A percentile compares a stretch with the other conserved stretches of the same genome.
Conservation (phyloP, 371 early-diverging fungal genomes). For the Actinomortierella ambigua region DNA sequence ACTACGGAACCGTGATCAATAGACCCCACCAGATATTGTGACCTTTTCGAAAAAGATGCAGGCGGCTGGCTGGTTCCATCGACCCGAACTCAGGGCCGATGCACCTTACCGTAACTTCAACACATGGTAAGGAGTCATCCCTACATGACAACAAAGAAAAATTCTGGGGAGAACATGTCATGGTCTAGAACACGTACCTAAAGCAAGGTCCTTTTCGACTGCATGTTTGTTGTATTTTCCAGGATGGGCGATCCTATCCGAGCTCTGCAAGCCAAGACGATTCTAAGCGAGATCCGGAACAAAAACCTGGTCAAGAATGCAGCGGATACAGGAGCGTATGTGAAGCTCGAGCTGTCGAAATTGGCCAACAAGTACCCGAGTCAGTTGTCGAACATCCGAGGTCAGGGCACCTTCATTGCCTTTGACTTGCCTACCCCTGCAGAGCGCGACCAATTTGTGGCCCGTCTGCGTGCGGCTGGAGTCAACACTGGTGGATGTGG, state of each 20-base stretch:
- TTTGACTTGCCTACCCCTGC: conserved; percentile 64
- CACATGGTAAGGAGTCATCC: conserved; percentile 57
- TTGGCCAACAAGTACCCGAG: conserved; percentile 52
- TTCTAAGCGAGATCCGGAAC: conserved; percentile 61
- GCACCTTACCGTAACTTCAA: conserved; percentile 74
- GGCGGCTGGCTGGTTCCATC: conserved; percentile 74
- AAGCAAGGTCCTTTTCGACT: no score
- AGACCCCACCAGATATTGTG: conserved; percentile 73
- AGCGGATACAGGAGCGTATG: conserved; percentile 58
- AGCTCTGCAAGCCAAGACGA: conserved; percentile 69
- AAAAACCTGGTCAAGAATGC: conserved; percentile 62
- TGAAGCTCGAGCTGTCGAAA: conserved; percentile 51
- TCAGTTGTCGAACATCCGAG: conserved; percentile 58
- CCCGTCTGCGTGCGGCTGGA: conserved; percentile 64
- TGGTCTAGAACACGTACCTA: no score
- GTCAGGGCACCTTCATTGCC: conserved; percentile 72
- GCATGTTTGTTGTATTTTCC: neutral
- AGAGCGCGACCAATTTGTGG: conserved; percentile 58
- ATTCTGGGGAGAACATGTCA: no score
- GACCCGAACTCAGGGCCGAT: conserved; percentile 58
- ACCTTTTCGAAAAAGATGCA: conserved; percentile 83
- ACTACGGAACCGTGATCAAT: neutral
- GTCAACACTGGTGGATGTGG: conserved; percentile 80
- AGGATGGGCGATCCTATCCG: conserved; percentile 76
- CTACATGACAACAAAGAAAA: no score